A percentile compares a stretch with the other conserved stretches of the same genome.
Evolutionary conservation across 192 early-diverging fungal species (phyloP).

Genomic region (Neocallimastix lanati): DNA sequence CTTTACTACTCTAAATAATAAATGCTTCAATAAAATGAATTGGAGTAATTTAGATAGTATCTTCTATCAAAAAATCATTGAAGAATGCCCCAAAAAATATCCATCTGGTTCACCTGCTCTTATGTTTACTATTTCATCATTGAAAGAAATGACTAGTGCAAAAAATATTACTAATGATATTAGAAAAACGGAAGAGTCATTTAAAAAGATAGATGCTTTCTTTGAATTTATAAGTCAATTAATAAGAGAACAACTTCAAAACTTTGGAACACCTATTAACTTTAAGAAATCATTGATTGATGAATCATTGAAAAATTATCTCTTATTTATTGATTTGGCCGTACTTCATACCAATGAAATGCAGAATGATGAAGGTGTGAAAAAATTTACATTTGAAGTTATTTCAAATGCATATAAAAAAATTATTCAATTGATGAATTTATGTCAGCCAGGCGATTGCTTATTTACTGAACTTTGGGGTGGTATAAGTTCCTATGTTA

Average conservation of each 20-base stretch:
- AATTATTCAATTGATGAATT: not conserved
- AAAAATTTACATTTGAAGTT: not conserved
- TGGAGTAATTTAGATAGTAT: not conserved
- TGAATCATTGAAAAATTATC: not conserved
- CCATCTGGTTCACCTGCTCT: not conserved
- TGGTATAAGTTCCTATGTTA: not conserved
- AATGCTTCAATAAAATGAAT: not conserved
- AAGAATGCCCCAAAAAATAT: not conserved
- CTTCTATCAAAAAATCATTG: not conserved
- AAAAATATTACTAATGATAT: not conserved
- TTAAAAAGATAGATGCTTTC: not conserved
- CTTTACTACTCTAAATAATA: not conserved
- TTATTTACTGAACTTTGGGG: not conserved
- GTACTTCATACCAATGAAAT: not conserved
- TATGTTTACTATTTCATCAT: not conserved
- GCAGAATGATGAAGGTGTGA: not conserved
- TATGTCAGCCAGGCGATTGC: not conserved
- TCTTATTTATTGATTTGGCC: not conserved
- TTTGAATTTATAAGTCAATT: not conserved
- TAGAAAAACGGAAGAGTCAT: not conserved
- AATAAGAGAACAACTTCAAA: not conserved
- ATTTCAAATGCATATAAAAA: not conserved
- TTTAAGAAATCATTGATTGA: not conserved
- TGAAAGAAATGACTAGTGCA: not conserved
- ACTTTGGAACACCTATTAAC: not conserved